Base-by-base conservation (phyloP, 352 stramenopile genomes). In the Elongisporangium prolatum region DNA sequence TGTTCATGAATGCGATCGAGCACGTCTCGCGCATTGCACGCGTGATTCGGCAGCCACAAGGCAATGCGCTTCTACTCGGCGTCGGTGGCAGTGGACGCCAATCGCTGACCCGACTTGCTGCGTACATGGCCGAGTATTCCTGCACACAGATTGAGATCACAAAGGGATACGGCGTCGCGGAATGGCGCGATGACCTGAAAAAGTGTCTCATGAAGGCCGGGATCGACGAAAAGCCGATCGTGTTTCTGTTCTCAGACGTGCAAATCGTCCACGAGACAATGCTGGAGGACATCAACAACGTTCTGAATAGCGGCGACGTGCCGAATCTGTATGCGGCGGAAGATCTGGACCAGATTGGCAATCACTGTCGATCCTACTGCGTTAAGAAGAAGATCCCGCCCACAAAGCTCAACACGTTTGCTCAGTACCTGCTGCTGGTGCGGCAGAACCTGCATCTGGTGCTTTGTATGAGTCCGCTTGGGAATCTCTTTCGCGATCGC, bases 251-350 rank as follows among this genome's bases (percentile, higher is more conserved):
- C 60, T 97, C 87, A 0, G 94, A 98, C 54, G 91, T 97, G 1
- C 92, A 98, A 68, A 95, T 98, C 21, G 89, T 98, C 10, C 93
- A 97, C 50, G 94, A 98, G 64, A 94, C 88, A 1, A 98, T 98
- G 91, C 74, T 98, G 1, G 94, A 98, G 74, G 94, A 98, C 67
- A 76, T 98, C 28, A 98, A 98, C 60, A 89, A 89, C 21, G 80
- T 98, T 18, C 72, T 98, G n/a, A 98, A 98, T 67, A 87, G 88
- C n/a, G 93, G 93, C 17, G 94, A 98, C 54, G 87, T 98, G 5
- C 94, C 94, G 1, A 98, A 98, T 37, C 65, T 98, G 21, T 98
- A 98, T 50, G 88, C 74, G 0, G 71, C 85, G 0, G 94, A 98
- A 56, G 94, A 98, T 52, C 78, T 98, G 62, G 93, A 98, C 34